These are phyloP conservation scores for Diaporthe sp. DNA, from an alignment of 2,329 filamentous ascomycete species.

Conservation along the genomic window DNA sequence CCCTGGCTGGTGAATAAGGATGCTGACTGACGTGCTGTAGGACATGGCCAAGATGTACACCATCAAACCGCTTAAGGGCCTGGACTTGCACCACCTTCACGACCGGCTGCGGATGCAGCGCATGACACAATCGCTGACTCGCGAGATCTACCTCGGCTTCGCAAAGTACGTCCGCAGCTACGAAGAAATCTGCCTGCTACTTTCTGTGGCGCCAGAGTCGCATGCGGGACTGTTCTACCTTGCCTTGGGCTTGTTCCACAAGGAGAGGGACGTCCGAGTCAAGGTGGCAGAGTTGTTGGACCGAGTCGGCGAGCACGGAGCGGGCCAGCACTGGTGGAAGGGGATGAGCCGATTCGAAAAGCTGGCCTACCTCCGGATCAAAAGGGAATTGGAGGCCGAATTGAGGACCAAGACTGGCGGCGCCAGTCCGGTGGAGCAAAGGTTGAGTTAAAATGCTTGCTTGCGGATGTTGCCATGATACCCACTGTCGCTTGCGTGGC, in stretches of 20 bases:
- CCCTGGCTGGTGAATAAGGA: neutral
- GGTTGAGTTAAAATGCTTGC: slow-evolving; percentile 59
- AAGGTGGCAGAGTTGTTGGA: slow-evolving; percentile 85
- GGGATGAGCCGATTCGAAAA: slow-evolving; percentile 89
- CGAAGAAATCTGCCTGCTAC: slow-evolving; percentile 86
- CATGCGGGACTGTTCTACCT: slow-evolving; percentile 93
- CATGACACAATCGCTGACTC: slow-evolving; percentile 80
- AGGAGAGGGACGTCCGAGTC: slow-evolving; percentile 82
- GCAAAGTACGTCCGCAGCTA: slow-evolving; percentile 82
- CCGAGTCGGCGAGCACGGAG: slow-evolving; percentile 86
- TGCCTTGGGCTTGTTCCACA: slow-evolving; percentile 92
- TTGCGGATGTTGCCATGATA: slow-evolving; percentile 33
- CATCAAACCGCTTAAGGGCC: slow-evolving; percentile 78
- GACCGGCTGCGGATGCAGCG: slow-evolving; percentile 89
- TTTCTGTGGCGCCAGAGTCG: slow-evolving; percentile 86
- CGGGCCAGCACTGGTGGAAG: slow-evolving; percentile 93
- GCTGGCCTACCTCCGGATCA: slow-evolving; percentile 84
- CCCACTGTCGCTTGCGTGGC: slow-evolving; percentile 35
- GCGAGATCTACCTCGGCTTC: slow-evolving; percentile 88
- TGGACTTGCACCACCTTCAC: slow-evolving; percentile 93
- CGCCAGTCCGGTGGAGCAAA: slow-evolving; percentile 54
- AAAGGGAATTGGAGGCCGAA: slow-evolving; percentile 73
- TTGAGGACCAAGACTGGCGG: slow-evolving; percentile 56
- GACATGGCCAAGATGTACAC: slow-evolving; percentile 76
- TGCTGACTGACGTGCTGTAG: slow-evolving; percentile 58